Conservation (phyloP, 139 green algal species). For the Chlamydomonas sphaeroides region DNA sequence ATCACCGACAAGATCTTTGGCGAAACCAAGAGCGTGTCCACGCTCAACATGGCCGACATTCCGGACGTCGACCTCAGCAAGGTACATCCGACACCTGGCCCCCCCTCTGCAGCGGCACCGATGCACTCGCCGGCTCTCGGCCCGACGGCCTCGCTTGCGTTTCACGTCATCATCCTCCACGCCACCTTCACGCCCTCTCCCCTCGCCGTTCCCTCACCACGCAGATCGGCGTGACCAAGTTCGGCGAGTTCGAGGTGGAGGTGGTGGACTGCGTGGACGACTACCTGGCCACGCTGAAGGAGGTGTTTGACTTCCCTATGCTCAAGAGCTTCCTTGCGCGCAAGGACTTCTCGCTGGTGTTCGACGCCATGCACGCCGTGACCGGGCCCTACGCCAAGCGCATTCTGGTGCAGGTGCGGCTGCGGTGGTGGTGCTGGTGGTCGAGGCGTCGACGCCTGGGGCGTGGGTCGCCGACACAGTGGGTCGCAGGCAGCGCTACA, state of each 20-base stretch:
- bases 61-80: constrained; percentile 93
- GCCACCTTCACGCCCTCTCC: too few species aligned
- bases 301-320: constrained; percentile 96
- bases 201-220: not conserved
- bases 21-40: constrained; percentile 86
- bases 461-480: too few species aligned
- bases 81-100: constrained; percentile 43
- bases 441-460: too few species aligned
- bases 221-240: constrained; percentile 69
- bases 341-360: constrained; percentile 91
- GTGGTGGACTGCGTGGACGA: constrained; percentile 93
- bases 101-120: too few species aligned
- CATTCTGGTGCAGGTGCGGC: constrained; percentile 87
- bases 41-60: constrained; percentile 91
- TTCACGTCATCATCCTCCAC: too few species aligned
- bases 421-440: constrained; percentile 26
- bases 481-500: too few species aligned
- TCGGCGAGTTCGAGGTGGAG: constrained; percentile 96
- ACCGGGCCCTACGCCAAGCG: constrained; percentile 95
- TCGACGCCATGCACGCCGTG: constrained; percentile 97
- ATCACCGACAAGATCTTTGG: constrained; percentile 98
- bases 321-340: constrained; percentile 87
- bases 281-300: constrained; percentile 90
- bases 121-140: too few species aligned
- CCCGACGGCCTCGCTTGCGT: too few species aligned